phyloP scores from a whole-genome alignment of 805 yeast genomes.

The Suhomyces kilbournensis region DNA sequence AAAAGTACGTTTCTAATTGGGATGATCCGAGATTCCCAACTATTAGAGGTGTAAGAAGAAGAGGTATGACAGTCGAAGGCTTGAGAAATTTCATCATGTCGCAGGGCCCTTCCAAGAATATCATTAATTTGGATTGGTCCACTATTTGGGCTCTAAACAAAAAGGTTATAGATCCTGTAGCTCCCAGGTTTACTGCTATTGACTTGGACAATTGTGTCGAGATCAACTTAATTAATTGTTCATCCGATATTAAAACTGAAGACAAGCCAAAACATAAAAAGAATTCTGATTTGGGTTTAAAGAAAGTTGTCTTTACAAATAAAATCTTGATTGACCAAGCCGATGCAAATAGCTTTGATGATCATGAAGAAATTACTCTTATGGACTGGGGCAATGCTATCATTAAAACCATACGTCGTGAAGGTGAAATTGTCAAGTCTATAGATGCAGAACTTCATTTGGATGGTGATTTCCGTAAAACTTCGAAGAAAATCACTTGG shows the following conservation, averaged over 20 bases:
- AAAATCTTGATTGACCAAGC: constrained; percentile 23
- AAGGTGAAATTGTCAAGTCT: constrained; percentile 19
- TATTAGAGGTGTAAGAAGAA: constrained; percentile 96
- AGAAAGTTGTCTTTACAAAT: constrained; percentile 20
- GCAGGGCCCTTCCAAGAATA: constrained; percentile 97
- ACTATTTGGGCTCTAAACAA: constrained; percentile 96
- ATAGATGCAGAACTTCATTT: constrained; percentile 27
- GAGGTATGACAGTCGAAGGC: constrained; percentile 99
- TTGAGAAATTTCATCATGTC: constrained; percentile 87
- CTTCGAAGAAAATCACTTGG: constrained; percentile 29
- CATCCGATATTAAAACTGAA: constrained; percentile 16
- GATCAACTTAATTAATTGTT: constrained; percentile 48
- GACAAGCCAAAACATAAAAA: constrained; percentile 28
- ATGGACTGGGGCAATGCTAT: constrained; percentile 33
- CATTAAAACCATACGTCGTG: constrained; percentile 19
- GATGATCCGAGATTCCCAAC: constrained; percentile 99
- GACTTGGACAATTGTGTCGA: constrained; percentile 61
- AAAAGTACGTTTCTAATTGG: constrained; percentile 84
- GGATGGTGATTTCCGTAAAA: constrained; percentile 32
- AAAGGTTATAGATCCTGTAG: constrained; percentile 93
- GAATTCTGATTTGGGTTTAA: constrained; percentile 25
- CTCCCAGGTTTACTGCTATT: constrained; percentile 92
- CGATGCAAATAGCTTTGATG: constrained; percentile 22
- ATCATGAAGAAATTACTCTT: constrained; percentile 26
- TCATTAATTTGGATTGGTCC: constrained; percentile 95